Conservation (phyloP, 2,329 filamentous ascomycete species). For the Exophiala viscosa region DNA sequence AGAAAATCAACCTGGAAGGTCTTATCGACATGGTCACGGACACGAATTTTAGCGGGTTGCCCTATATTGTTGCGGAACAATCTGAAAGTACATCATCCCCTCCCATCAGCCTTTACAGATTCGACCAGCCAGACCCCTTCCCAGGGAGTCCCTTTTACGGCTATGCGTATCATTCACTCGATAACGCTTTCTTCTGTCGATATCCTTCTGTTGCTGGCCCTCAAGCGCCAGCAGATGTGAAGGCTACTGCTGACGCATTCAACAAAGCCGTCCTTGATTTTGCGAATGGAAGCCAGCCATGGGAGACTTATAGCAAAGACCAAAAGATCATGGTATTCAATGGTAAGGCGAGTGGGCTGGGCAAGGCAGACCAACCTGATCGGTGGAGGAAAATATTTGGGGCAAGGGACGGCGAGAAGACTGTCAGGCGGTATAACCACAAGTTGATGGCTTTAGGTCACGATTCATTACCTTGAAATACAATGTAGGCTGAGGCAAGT, state of each 20-base stretch:
- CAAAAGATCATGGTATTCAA: conserved; percentile 7
- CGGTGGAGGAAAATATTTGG: conserved; percentile 9
- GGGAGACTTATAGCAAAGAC: conserved; percentile 2
- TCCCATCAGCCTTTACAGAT: conserved; percentile 14
- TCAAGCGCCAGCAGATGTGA: conserved; percentile 2
- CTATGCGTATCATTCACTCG: conserved; percentile 13
- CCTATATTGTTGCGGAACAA: conserved; percentile 9
- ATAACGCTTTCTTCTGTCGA: conserved; percentile 17
- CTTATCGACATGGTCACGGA: conserved; percentile 13
- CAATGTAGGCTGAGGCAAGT: no score
- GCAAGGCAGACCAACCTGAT: conserved; percentile 1
- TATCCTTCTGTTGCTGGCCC: conserved; percentile 13
- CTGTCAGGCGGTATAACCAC: conserved; percentile 1
- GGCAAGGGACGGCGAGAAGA: background rate
- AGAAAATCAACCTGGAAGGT: conserved; percentile 6
- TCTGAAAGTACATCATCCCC: background rate
- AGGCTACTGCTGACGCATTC: conserved; percentile 8
- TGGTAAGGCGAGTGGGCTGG: conserved; percentile 4
- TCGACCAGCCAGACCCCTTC: conserved; percentile 14
- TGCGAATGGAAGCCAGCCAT: conserved; percentile 9
- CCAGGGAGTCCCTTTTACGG: conserved; percentile 7
- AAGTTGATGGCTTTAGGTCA: background rate
- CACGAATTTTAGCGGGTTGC: conserved; percentile 10
- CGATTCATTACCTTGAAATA: background rate
- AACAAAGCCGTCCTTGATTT: conserved; percentile 8